Evolutionary conservation across 2,329 filamentous ascomycete genomes (phyloP), one percentile per base, ranked within the genome.

Genomic region (Fusarium staphyleae): DNA sequence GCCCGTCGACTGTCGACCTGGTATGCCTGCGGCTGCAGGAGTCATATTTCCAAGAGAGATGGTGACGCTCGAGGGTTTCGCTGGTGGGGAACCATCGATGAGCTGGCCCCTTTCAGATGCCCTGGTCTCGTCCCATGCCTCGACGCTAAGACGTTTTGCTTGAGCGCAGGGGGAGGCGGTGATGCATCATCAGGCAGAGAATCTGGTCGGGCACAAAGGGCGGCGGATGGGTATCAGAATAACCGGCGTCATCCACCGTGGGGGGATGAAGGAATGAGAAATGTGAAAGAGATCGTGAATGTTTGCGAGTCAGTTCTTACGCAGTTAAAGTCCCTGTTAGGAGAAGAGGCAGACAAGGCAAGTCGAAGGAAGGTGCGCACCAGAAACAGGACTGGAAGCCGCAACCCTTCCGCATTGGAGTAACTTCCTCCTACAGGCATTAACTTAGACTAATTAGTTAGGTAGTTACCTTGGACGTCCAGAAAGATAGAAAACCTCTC

Each of bases 101-200:
- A 67, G 65, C 46, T 67, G 65, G 66, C 65, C 61, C 65, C 65
- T 66, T 58, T 65, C 48, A 52, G 52, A 54, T 54, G 61, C 60
- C 65, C 65, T 65, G 65, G 60, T 66, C 65, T 67, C 61, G 63
- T 65, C 58, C 65, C 63, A 66, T 65, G 54, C 44, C 48, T 64
- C 47, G 58, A 57, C 65, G 65, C 65, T 67, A 67, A 55, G 59
- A 40, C 57, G 55, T 53, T 48, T 62, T 63, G 40, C 59, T 62
- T 52, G 50, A 66, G 56, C 55, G 48, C 52, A 60, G 45, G 62
- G 52, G 60, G 64, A 62, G 57, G 63, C 62, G 58, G 61, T 60
- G 65, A 67, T 67, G 65, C 65, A 65, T 67, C 61, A 57, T 67
- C 65, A 64, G 65, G 63, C 65, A 66, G 64, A 47, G 55, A 60